Percentiles rank a stretch among this genome's conserved stretches.
Evolutionary conservation across 176 grass and related monocot genomes (phyloP).

Genomic region (Lolium rigidum): DNA sequence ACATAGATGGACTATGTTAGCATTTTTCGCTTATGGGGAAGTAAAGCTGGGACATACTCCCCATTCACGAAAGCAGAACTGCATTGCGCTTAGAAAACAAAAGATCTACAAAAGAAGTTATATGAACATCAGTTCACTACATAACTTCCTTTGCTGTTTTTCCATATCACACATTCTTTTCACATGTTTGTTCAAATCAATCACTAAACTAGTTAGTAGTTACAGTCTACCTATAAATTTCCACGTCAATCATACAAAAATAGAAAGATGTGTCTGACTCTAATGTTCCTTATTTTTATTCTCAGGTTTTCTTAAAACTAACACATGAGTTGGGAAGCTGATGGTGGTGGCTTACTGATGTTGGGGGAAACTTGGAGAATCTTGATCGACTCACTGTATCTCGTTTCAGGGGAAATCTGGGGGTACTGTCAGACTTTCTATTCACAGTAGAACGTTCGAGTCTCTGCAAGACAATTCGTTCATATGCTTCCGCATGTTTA

Average conservation of each 20-base stretch:
- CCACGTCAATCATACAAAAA: not conserved
- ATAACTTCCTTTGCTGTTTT: not conserved
- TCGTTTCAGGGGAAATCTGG: not conserved
- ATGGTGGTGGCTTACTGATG: conserved; percentile 12
- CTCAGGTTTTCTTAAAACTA: conserved; percentile 7
- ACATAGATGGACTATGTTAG: not conserved
- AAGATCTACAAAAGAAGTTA: too few species aligned
- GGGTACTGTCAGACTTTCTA: not conserved
- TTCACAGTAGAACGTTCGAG: not conserved
- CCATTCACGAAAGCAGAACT: not conserved
- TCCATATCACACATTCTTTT: not conserved
- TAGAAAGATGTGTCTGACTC: not conserved
- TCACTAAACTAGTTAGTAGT: too few species aligned
- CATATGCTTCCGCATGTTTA: not conserved
- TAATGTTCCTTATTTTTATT: not conserved
- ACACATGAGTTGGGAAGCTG: not conserved
- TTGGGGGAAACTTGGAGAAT: too few species aligned
- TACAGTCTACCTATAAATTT: not conserved
- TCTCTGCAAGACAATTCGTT: not conserved
- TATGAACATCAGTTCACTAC: not conserved
- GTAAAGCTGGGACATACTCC: not conserved
- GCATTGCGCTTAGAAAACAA: not conserved
- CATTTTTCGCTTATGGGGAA: not conserved
- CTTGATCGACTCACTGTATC: not conserved
- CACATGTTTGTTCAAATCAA: not conserved